Conservation (phyloP, 1,284 basidiomycete species). For the Stygiomarasmius scandens region DNA sequence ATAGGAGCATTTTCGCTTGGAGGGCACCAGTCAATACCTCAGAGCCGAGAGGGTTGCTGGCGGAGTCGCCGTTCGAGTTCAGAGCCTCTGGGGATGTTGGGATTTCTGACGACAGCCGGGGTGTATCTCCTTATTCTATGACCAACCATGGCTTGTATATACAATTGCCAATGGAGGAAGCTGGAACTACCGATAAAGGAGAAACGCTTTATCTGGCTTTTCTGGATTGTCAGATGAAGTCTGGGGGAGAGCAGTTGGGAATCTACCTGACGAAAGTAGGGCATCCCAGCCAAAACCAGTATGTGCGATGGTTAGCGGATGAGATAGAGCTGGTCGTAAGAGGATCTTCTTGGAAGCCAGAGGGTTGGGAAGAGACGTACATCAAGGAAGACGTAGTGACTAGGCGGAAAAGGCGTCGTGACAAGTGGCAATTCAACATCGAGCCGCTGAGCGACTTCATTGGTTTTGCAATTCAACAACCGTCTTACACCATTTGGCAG, state of each 20-base stretch:
- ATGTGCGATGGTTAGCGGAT: not conserved
- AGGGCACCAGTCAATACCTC: not conserved
- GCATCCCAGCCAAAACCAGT: not conserved
- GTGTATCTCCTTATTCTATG: not conserved
- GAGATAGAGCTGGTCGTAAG: not conserved
- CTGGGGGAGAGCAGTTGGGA: not conserved
- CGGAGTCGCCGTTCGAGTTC: not conserved
- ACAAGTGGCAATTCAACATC: not conserved
- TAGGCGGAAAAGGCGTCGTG: not conserved
- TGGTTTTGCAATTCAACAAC: not conserved
- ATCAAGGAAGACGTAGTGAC: not conserved
- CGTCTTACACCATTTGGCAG: not conserved
- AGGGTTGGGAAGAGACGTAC: not conserved
- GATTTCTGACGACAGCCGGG: not conserved
- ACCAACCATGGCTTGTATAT: conserved; percentile 1
- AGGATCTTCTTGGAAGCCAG: not conserved
- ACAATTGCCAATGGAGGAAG: not conserved
- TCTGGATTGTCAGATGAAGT: not conserved
- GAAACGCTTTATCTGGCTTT: not conserved
- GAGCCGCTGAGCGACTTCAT: not conserved
- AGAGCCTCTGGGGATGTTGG: not conserved
- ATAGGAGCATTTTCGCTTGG: not conserved
- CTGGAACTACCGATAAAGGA: not conserved
- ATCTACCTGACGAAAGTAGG: not conserved
- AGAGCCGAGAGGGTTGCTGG: not conserved